Evolutionary conservation across 2,329 filamentous ascomycete species (phyloP).

Genomic region (Pseudocercospora cruenta): DNA sequence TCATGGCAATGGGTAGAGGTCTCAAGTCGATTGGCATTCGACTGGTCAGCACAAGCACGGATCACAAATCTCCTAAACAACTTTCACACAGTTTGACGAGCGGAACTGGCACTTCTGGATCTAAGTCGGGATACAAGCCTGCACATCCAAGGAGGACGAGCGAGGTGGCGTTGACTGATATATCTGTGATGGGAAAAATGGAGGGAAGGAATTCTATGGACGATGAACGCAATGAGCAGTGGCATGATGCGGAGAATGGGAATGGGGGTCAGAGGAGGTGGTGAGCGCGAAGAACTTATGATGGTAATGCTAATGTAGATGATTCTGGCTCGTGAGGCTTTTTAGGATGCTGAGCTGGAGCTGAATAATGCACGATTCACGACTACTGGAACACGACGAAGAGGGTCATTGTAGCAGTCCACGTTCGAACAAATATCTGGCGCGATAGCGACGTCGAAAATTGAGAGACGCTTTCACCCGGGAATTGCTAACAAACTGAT

Average conservation of each 20-base stretch:
- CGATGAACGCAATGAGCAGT: background rate
- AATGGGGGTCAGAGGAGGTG: background rate
- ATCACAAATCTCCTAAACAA: background rate
- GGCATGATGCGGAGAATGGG: background rate
- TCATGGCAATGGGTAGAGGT: slow-evolving; percentile 14
- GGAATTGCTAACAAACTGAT: no score
- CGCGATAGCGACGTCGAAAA: no score
- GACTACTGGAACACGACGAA: no score
- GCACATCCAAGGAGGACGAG: background rate
- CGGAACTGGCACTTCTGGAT: background rate
- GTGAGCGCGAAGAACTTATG: background rate
- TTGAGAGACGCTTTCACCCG: no score
- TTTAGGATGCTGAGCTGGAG: background rate
- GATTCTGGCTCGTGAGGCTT: background rate
- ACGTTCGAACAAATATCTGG: no score
- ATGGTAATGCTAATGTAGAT: background rate
- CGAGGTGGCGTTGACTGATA: background rate
- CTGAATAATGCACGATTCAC: background rate
- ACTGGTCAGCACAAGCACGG: background rate
- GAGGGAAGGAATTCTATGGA: background rate
- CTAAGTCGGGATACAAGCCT: background rate
- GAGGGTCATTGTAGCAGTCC: no score
- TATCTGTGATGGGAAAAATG: background rate
- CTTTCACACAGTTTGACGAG: background rate
- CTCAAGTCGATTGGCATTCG: background rate